Evolutionary conservation across 768 basidiomycete species (phyloP).

Genomic region (Termitomyces sp.): DNA sequence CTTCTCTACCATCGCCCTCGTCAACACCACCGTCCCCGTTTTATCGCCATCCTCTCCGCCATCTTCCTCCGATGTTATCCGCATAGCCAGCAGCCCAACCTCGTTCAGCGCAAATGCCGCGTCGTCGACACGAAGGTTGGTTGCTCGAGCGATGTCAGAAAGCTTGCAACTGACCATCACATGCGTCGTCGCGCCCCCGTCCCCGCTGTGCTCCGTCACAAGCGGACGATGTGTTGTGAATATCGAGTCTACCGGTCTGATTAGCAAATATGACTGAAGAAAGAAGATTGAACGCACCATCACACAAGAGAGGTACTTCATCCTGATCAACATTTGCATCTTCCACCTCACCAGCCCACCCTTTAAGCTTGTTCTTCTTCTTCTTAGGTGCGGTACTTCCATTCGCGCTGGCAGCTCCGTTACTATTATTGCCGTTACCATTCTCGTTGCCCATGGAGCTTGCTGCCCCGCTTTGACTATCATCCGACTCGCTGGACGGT

Average conservation of each 20-base stretch:
- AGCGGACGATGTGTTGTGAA: conserved; percentile 53
- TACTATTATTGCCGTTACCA: not conserved
- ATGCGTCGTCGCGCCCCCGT: conserved; percentile 71
- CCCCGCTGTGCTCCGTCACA: conserved; percentile 52
- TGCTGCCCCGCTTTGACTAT: not conserved
- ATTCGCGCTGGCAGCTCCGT: conserved; percentile 1
- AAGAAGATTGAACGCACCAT: conserved; percentile 27
- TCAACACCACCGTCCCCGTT: conserved; percentile 36
- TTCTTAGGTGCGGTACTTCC: conserved; percentile 26
- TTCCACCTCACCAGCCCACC: conserved; percentile 69
- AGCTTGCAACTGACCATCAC: conserved; percentile 68
- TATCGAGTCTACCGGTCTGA: conserved; percentile 38
- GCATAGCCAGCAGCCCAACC: conserved; percentile 63
- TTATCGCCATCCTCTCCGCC: conserved; percentile 21
- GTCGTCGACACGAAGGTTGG: conserved; percentile 82
- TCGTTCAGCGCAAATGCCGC: conserved; percentile 87
- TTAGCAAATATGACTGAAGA: not conserved
- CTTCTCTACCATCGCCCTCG: conserved; percentile 38
- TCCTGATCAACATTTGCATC: conserved; percentile 29
- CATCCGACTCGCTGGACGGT: conserved; percentile 24
- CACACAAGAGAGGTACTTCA: conserved; percentile 29
- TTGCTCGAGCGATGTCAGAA: conserved; percentile 72
- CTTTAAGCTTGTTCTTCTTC: conserved; percentile 55
- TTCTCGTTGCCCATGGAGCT: not conserved
- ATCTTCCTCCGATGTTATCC: conserved; percentile 27